A percentile compares a stretch with the other conserved stretches of the same genome.
phyloP scores from a whole-genome alignment of 352 stramenopile genomes.

The Pythium aquatile region DNA sequence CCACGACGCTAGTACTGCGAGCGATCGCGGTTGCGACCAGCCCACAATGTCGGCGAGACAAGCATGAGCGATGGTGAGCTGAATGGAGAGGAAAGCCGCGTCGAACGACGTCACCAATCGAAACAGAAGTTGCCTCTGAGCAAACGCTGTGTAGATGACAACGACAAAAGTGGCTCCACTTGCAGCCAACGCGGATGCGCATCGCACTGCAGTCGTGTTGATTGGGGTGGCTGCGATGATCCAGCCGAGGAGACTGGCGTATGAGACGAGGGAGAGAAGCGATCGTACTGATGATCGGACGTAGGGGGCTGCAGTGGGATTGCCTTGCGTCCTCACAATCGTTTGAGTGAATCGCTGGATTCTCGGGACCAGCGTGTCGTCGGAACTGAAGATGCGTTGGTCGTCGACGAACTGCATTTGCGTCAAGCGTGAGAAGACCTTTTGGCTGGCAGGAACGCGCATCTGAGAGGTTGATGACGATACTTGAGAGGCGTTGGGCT shows the following conservation, averaged over 20 bases:
- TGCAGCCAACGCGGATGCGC: background rate
- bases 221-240: background rate
- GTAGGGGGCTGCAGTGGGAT: no score
- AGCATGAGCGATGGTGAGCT: slow-evolving; percentile 9
- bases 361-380: background rate
- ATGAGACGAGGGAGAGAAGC: background rate
- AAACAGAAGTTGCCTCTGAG: slow-evolving; percentile 11
- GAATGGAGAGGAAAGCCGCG: slow-evolving; percentile 20
- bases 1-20: slow-evolving; percentile 14
- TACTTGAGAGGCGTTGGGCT: background rate
- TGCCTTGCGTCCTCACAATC: background rate
- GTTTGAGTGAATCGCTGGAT: background rate
- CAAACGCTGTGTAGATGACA: slow-evolving; percentile 1
- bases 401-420: slow-evolving; percentile 4
- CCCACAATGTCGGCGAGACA: slow-evolving; percentile 17
- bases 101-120: slow-evolving; percentile 20
- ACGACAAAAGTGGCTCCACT: slow-evolving; percentile 1
- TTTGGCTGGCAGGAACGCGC: background rate
- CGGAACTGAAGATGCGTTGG: background rate
- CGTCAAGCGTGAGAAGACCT: background rate
- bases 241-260: slow-evolving; percentile 1
- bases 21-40: slow-evolving; percentile 4
- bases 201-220: background rate
- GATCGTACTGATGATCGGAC: background rate
- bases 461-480: background rate